A percentile compares a stretch with the other conserved stretches of the same genome.
Evolutionary conservation across 108 stramenopile species (phyloP).

Genomic region (Cyclostephanos invisitatus): DNA sequence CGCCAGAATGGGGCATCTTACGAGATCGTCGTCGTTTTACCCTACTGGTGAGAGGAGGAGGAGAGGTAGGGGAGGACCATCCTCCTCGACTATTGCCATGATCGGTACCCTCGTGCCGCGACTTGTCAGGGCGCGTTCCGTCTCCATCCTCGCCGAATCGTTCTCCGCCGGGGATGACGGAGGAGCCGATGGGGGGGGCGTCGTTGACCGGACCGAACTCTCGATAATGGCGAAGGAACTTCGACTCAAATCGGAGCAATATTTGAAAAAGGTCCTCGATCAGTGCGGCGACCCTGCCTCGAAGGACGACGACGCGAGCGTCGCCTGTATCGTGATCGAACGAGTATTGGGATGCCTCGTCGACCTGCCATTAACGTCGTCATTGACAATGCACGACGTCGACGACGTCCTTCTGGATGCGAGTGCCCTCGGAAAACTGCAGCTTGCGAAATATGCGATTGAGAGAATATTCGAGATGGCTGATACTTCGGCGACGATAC

Average conservation of each 20-base stretch:
- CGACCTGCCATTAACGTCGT: background rate
- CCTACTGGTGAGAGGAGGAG: background rate
- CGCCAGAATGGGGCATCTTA: background rate
- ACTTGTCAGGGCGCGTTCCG: background rate
- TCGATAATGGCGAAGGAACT: constrained; percentile 26
- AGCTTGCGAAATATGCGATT: constrained; percentile 23
- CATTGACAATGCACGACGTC: background rate
- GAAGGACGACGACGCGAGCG: background rate
- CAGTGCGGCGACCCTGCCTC: background rate
- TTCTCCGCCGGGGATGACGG: background rate
- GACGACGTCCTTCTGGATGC: background rate
- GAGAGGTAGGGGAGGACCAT: background rate
- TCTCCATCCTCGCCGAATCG: constrained; percentile 7
- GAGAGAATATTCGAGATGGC: constrained; percentile 9
- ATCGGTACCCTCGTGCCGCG: background rate
- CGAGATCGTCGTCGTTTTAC: background rate
- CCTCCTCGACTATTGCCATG: too few relatives aligned
- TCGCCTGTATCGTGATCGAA: background rate
- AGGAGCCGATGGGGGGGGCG: background rate
- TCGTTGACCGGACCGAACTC: background rate
- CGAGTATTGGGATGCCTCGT: constrained; percentile 18
- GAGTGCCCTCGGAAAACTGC: constrained; percentile 25
- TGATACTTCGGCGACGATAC: background rate
- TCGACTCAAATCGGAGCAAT: constrained; percentile 13
- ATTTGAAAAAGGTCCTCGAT: constrained; percentile 20